Evolutionary conservation across 352 stramenopile species (phyloP).

Genomic region (Blastocystis hominis): DNA sequence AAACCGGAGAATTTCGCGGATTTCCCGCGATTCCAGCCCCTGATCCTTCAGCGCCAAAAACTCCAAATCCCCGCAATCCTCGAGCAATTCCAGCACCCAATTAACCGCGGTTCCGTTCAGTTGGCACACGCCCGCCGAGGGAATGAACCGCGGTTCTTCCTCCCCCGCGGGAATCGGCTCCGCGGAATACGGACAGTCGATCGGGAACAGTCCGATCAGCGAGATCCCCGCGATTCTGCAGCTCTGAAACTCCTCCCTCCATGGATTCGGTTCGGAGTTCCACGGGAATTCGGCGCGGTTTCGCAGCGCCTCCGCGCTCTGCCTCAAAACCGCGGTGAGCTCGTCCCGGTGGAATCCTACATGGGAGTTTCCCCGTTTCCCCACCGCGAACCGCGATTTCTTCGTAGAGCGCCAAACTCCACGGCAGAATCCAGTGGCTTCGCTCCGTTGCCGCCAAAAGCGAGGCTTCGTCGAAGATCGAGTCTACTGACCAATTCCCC

Average conservation of each 20-base stretch:
- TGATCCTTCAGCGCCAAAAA: not conserved
- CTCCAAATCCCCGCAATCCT: not conserved
- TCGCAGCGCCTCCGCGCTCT: not conserved
- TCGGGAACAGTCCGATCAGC: not conserved
- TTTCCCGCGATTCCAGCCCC: not conserved
- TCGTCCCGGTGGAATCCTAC: not conserved
- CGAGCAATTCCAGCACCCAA: not conserved
- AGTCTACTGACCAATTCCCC: not conserved
- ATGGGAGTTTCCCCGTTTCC: not conserved
- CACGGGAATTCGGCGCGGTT: not conserved
- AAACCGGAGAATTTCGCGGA: not conserved
- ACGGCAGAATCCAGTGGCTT: conserved; percentile 15
- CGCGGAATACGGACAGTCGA: conserved; percentile 7
- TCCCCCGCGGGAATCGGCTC: not conserved
- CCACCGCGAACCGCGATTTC: not conserved
- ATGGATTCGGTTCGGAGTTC: not conserved
- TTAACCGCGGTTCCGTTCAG: not conserved
- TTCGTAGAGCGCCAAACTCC: not conserved
- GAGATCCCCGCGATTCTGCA: not conserved
- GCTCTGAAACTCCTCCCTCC: not conserved
- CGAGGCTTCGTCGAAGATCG: not conserved
- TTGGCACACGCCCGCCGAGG: not conserved
- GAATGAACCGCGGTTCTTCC: not conserved
- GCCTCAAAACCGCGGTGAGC: not conserved
- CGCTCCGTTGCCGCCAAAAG: not conserved